Conservation (phyloP, 768 basidiomycete genomes). For the Lentinula sp. region DNA sequence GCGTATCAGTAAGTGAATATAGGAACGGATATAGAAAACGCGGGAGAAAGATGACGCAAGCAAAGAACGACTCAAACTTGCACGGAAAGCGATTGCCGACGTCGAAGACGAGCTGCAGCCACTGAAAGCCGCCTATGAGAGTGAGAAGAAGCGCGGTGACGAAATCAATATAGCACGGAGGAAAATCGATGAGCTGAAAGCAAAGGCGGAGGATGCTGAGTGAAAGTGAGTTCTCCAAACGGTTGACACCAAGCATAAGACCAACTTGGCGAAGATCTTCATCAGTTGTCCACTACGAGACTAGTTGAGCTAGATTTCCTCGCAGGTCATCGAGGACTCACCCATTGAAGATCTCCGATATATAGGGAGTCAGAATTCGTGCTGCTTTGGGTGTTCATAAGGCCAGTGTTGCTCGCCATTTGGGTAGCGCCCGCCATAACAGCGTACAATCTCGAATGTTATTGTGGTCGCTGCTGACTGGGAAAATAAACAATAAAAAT, state of each 20-base stretch:
- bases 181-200: conserved; percentile 85
- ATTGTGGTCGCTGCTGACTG: neutral
- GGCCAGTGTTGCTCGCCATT: conserved; percentile 20
- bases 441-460: neutral
- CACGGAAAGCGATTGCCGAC: conserved; percentile 74
- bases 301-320: conserved; percentile 2
- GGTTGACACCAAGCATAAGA: conserved; percentile 55
- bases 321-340: conserved; percentile 38
- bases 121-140: conserved; percentile 80
- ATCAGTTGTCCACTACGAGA: conserved; percentile 90
- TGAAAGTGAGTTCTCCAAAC: conserved; percentile 31
- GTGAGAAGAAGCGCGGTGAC: conserved; percentile 76
- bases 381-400: conserved; percentile 22
- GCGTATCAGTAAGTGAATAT: conserved; percentile 6
- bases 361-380: conserved; percentile 66
- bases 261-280: conserved; percentile 84
- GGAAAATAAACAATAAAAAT: neutral
- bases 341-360: conserved; percentile 92
- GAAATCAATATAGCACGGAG: conserved; percentile 71
- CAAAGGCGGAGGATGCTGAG: conserved; percentile 92
- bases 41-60: conserved; percentile 88
- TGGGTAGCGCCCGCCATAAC: neutral
- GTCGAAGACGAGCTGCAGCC: conserved; percentile 82
- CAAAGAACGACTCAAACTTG: conserved; percentile 70
- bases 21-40: conserved; percentile 18